Evolutionary conservation across 345 rosid genomes (phyloP).

Genomic region (Populus ilicifolia): DNA sequence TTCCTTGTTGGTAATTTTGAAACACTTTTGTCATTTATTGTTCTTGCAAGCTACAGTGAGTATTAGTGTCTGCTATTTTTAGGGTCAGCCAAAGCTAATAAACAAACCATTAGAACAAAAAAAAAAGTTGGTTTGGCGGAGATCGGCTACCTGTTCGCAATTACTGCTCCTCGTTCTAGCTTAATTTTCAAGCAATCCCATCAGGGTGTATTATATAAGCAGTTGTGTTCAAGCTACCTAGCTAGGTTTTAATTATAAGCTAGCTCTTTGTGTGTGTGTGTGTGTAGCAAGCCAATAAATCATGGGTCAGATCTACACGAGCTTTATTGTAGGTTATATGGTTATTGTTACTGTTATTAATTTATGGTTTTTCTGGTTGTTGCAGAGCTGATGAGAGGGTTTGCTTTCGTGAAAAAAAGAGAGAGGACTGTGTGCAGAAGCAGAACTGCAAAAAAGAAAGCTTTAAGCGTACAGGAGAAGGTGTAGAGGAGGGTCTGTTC

Average conservation of each 20-base stretch:
- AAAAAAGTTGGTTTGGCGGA: slow-evolving; percentile 12
- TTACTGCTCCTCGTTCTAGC: slow-evolving; percentile 20
- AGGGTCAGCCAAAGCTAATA: slow-evolving; percentile 32
- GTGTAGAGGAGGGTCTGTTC: slow-evolving; percentile 25
- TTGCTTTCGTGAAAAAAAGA: slow-evolving; percentile 53
- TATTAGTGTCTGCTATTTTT: slow-evolving; percentile 34
- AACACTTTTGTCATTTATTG: slow-evolving; percentile 32
- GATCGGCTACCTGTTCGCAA: slow-evolving; percentile 27
- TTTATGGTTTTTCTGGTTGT: slow-evolving; percentile 26
- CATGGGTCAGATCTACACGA: not conserved
- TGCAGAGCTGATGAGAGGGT: slow-evolving; percentile 42
- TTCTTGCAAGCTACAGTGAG: slow-evolving; percentile 15
- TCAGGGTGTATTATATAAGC: slow-evolving; percentile 8
- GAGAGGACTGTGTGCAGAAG: not conserved
- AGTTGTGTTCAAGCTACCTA: not conserved
- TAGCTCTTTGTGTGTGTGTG: no score
- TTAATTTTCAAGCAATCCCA: slow-evolving; percentile 26
- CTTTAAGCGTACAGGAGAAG: slow-evolving; percentile 40
- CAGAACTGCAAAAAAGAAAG: slow-evolving; percentile 46
- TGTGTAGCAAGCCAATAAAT: not conserved
- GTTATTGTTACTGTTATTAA: slow-evolving; percentile 1
- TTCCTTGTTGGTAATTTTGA: slow-evolving; percentile 38
- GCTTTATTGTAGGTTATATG: not conserved
- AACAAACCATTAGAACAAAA: not conserved
- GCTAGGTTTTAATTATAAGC: no score